These are phyloP conservation scores for Hippophae rhamnoides DNA, from an alignment of 306 rosid species.

Conservation along the genomic window DNA sequence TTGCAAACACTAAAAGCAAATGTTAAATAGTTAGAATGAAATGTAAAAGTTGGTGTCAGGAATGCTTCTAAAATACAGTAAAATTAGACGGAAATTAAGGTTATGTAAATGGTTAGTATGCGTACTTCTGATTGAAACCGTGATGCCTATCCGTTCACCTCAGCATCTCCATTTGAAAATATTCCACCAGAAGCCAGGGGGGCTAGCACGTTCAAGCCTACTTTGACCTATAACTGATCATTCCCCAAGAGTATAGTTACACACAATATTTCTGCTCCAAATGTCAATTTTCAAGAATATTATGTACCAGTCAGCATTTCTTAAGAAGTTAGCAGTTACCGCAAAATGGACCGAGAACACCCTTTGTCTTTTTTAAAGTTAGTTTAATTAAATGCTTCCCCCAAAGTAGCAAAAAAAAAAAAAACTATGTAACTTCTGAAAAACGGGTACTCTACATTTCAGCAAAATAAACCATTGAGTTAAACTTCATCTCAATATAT, in stretches of 20 bases:
- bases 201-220: slow-evolving; percentile 98
- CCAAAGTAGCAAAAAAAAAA: too few relatives aligned
- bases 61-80: slow-evolving; percentile 62
- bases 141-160: slow-evolving; percentile 88
- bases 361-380: slow-evolving; percentile 50
- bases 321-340: slow-evolving; percentile 92
- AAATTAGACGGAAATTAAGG: slow-evolving; percentile 80
- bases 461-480: too few relatives aligned
- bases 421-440: too few relatives aligned
- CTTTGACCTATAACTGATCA: slow-evolving; percentile 99
- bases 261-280: slow-evolving; percentile 99
- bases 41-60: slow-evolving; percentile 61
- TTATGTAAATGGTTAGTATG: slow-evolving; percentile 92
- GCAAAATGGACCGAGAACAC: slow-evolving; percentile 70
- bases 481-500: too few relatives aligned
- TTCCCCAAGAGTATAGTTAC: slow-evolving; percentile 99
- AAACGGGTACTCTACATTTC: slow-evolving; percentile 9
- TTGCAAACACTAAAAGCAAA: slow-evolving; percentile 42
- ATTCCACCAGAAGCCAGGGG: slow-evolving; percentile 98
- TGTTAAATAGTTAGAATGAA: slow-evolving; percentile 52
- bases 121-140: slow-evolving; percentile 38
- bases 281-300: slow-evolving; percentile 97
- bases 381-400: slow-evolving; percentile 54
- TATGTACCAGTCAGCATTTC: slow-evolving; percentile 99
- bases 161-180: slow-evolving; percentile 84